phyloP scores from a whole-genome alignment of 345 rosid species.

The Crucihimalaya himalaica region DNA sequence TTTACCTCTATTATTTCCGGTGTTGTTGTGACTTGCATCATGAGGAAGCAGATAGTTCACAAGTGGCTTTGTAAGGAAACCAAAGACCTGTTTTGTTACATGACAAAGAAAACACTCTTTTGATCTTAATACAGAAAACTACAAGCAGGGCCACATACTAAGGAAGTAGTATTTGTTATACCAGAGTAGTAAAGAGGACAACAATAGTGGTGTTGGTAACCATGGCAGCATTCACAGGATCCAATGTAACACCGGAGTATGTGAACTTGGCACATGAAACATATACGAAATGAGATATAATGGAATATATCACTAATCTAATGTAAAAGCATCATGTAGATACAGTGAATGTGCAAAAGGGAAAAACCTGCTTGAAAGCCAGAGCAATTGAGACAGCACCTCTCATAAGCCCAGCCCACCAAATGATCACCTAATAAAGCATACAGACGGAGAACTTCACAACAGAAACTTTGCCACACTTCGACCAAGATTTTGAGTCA shows the following conservation, averaged over 20 bases:
- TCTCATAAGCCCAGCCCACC: constrained; percentile 98
- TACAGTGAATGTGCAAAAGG: constrained; percentile 1
- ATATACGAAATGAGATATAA: constrained; percentile 22
- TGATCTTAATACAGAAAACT: neutral
- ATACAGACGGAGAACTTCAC: constrained; percentile 20
- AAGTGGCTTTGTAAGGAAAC: constrained; percentile 85
- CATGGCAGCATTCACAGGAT: constrained; percentile 70
- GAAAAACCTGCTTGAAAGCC: constrained; percentile 83
- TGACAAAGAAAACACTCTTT: neutral
- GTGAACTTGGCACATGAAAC: constrained; percentile 59
- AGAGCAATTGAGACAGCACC: constrained; percentile 94
- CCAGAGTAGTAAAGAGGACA: constrained; percentile 77
- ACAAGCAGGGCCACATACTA: neutral
- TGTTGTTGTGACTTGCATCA: constrained; percentile 28
- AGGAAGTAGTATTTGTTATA: constrained; percentile 37
- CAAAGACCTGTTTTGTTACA: constrained; percentile 62
- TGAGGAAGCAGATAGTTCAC: constrained; percentile 56
- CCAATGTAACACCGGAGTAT: constrained; percentile 66
- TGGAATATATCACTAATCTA: neutral
- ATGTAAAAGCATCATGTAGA: neutral
- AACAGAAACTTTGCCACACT: neutral
- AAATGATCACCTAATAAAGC: constrained; percentile 63
- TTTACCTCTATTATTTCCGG: constrained; percentile 2
- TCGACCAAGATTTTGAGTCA: neutral
- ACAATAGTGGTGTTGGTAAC: constrained; percentile 64